Percentiles rank a stretch among this genome's conserved stretches.
These are phyloP conservation scores for Phylloporus sp. DNA, from an alignment of 768 basidiomycete species.

Conservation along the genomic window DNA sequence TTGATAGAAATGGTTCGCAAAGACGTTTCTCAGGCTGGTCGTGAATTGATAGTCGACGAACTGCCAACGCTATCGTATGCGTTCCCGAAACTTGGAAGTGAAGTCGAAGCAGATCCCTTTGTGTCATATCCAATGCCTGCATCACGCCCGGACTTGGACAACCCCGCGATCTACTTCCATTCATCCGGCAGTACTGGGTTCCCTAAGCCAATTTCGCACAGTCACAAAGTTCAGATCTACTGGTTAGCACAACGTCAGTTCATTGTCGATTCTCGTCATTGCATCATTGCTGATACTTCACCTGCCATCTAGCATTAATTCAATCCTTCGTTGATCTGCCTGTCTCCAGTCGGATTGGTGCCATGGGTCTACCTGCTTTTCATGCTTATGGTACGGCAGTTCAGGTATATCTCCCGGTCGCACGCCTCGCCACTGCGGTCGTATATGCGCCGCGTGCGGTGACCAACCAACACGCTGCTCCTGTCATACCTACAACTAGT, in stretches of 20 bases:
- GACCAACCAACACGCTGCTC: conserved; percentile 1
- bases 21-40: background rate
- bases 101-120: conserved; percentile 17
- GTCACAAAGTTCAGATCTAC: conserved; percentile 26
- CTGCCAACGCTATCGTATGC: conserved; percentile 21
- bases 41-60: conserved; percentile 5
- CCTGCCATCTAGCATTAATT: background rate
- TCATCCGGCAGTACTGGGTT: conserved; percentile 40
- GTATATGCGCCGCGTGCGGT: conserved; percentile 31
- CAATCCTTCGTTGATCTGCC: background rate
- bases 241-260: conserved; percentile 32
- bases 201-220: conserved; percentile 38
- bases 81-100: conserved; percentile 36
- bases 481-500: conserved; percentile 18
- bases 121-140: conserved; percentile 3
- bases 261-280: background rate
- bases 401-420: conserved; percentile 32
- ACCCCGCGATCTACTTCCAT: conserved; percentile 2
- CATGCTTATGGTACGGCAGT: conserved; percentile 32
- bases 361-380: conserved; percentile 37
- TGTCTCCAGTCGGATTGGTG: conserved; percentile 19
- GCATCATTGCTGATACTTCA: background rate
- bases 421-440: conserved; percentile 18
- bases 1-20: conserved; percentile 9
- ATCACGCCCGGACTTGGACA: background rate